These are phyloP conservation scores for Hypoxylon sp. DNA, from an alignment of 2,329 filamentous ascomycete genomes.

Conservation along the genomic window DNA sequence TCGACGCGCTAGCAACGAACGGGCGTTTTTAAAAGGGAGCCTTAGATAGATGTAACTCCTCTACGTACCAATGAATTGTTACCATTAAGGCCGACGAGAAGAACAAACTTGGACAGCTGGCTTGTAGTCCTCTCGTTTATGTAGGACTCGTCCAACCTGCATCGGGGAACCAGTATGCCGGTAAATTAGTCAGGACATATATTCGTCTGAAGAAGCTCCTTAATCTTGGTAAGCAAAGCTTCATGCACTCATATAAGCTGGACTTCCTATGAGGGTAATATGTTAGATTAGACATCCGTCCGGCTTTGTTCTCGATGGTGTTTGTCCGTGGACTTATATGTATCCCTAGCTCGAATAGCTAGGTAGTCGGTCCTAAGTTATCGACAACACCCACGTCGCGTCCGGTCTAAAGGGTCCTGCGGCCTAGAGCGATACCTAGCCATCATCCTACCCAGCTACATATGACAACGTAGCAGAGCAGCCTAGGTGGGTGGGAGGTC, in stretches of 20 bases:
- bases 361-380: conserved; percentile 19
- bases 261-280: conserved; percentile 7
- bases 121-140: conserved; percentile 25
- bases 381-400: conserved; percentile 11
- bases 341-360: conserved; percentile 7
- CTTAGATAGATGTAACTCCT: conserved; percentile 14
- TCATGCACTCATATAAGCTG: conserved; percentile 10
- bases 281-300: conserved; percentile 14
- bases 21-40: conserved; percentile 18
- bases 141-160: conserved; percentile 26
- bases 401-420: conserved; percentile 40
- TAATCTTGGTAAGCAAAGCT: conserved; percentile 2
- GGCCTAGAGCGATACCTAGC: conserved; percentile 19
- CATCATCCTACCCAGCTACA: conserved; percentile 34
- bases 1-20: conserved; percentile 24
- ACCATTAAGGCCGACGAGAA: conserved; percentile 6
- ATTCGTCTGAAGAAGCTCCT: conserved; percentile 5
- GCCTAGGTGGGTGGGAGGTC: conserved; percentile 38
- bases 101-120: conserved; percentile 21
- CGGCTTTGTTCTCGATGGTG: conserved; percentile 19
- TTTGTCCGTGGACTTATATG: conserved; percentile 9
- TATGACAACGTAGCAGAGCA: conserved; percentile 28
- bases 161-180: conserved; percentile 32
- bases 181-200: conserved; percentile 24
- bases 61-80: conserved; percentile 17